phyloP scores from a whole-genome alignment of 2,329 filamentous ascomycete species.

The Aureobasidium pullulans region DNA sequence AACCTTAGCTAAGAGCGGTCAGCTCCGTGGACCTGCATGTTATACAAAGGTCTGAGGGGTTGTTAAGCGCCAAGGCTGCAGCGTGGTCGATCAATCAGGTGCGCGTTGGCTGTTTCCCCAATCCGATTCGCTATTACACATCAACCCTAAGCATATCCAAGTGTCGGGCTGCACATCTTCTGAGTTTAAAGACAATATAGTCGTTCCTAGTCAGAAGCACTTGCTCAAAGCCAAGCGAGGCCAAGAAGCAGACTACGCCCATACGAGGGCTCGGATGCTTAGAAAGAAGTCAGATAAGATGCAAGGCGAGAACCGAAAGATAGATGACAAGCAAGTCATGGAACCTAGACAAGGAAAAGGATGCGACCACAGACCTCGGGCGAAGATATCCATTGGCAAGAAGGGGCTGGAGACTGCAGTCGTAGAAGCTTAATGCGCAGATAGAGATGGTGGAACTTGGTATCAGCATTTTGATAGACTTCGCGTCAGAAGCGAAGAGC shows the following conservation, averaged over 20 bases:
- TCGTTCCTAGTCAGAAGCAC: neutral
- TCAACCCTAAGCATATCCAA: neutral
- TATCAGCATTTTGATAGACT: neutral
- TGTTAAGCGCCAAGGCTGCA: neutral
- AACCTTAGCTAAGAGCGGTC: neutral
- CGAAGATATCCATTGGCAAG: neutral
- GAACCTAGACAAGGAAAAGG: neutral
- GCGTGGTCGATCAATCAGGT: constrained; percentile 1
- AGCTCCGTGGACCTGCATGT: neutral
- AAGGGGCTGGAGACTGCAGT: neutral
- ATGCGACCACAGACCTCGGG: neutral
- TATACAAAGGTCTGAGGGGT: constrained; percentile 3
- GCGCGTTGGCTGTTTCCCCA: constrained; percentile 3
- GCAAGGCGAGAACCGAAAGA: too few species aligned
- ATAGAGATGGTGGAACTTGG: neutral
- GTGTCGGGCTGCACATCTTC: neutral
- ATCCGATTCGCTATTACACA: neutral
- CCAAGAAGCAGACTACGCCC: neutral
- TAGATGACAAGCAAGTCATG: neutral
- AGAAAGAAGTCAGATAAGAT: neutral
- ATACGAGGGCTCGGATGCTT: neutral
- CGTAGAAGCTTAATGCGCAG: too few species aligned
- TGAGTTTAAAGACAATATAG: neutral
- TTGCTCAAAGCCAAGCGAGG: neutral
- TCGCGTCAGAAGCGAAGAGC: neutral